Evolutionary conservation across 2,329 filamentous ascomycete genomes (phyloP), one percentile per base, ranked within the genome.

Genomic region (Colletotrichum filicis): DNA sequence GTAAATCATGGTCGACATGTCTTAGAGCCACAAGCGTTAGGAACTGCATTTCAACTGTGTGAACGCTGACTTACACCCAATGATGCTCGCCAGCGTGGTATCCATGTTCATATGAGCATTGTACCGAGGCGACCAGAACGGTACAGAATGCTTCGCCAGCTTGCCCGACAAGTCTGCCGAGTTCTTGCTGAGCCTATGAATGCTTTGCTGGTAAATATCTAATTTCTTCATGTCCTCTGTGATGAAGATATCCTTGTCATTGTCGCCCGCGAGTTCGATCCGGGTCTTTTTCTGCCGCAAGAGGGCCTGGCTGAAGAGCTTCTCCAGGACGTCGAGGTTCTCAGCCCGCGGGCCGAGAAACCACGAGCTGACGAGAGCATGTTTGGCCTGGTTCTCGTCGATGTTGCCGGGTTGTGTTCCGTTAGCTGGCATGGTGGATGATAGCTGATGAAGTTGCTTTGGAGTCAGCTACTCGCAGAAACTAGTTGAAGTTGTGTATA

Each of bases 71-170:
- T 49, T 49, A 49, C 46, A 49, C 16, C 46, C 46, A 49, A 49
- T 5, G 3, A 49, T 49, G 3, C 46, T 49, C 14, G 14, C 46
- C 3, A 49, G 46, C 46, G 46, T 49, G 16, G 46, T 49, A 49
- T 49, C 46, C 46, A 49, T 49, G 46, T 49, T 49, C 85, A 87
- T 87, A 68, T 87, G 85, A 4, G 79, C 85, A 58, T 85, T 79
- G 76, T 87, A 87, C 0, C 84, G 80, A 1, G 85, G 83, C 1
- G 81, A 85, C 82, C 84, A 87, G 75, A 85, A 86, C 0, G 85
- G 85, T 4, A 86, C 82, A 1, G 83, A 85, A 66, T 83, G 75
- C 3, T 80, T 75, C 6, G 83, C 80, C 2, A 82, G 79, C 55
- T 79, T 80, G 46, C 55, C 78, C 71, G 2, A 85, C 79, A 5